Percentiles rank a stretch among this genome's conserved stretches.
Evolutionary conservation across 352 stramenopile genomes (phyloP).

Genomic region (Pythium phragmitis): DNA sequence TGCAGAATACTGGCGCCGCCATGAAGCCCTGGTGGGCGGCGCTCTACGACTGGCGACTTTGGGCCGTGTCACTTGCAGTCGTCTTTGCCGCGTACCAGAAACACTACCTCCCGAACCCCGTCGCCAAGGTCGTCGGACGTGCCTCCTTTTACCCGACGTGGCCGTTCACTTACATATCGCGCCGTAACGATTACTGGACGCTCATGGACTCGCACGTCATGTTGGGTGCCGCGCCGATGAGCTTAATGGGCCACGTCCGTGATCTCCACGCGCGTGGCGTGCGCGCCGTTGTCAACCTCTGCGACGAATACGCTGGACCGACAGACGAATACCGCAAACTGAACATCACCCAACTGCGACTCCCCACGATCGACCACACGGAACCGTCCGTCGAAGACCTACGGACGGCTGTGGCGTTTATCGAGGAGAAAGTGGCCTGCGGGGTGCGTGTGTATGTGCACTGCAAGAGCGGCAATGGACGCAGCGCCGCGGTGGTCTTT

Average conservation of each 20-base stretch:
- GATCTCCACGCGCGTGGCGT: constrained; percentile 78
- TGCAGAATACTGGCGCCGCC: constrained; percentile 1
- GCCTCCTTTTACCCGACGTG: constrained; percentile 92
- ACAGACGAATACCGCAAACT: constrained; percentile 82
- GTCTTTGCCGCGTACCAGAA: constrained; percentile 90
- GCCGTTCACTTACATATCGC: constrained; percentile 88
- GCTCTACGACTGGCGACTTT: constrained; percentile 28
- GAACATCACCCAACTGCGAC: constrained; percentile 86
- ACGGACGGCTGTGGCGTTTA: constrained; percentile 84
- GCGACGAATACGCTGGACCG: constrained; percentile 94
- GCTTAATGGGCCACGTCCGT: constrained; percentile 85
- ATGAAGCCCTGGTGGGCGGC: constrained; percentile 27
- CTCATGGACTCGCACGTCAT: constrained; percentile 92
- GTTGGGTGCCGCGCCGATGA: constrained; percentile 90
- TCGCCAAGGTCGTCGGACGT: constrained; percentile 78
- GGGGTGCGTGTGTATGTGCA: constrained; percentile 95
- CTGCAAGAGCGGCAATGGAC: constrained; percentile 95
- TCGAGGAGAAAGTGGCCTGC: constrained; percentile 78
- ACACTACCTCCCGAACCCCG: constrained; percentile 74
- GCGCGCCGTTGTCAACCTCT: constrained; percentile 94
- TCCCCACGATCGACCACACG: constrained; percentile 90
- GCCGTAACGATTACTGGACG: constrained; percentile 90
- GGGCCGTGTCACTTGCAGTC: constrained; percentile 33
- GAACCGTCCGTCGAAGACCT: constrained; percentile 75
- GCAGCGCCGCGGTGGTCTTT: constrained; percentile 89